phyloP scores from a whole-genome alignment of 2,329 filamentous ascomycete species.

The Phaeoacremonium minimum region DNA sequence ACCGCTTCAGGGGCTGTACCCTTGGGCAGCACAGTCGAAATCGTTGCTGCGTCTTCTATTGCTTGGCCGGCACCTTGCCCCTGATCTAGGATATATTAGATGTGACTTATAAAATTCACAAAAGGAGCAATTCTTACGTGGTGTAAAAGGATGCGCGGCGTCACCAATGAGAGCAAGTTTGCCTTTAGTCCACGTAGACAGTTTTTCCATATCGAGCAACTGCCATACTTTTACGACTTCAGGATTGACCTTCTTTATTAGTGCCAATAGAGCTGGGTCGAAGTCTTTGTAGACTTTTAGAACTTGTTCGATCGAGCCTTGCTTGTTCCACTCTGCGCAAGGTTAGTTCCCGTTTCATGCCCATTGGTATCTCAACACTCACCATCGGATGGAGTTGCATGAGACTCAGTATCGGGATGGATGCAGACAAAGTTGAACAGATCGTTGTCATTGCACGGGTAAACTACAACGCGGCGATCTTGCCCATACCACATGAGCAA shows the following conservation, averaged over 20 bases:
- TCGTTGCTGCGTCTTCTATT: constrained; percentile 61
- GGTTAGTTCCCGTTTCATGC: constrained; percentile 7
- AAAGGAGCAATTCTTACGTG: constrained; percentile 32
- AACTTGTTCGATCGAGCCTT: constrained; percentile 28
- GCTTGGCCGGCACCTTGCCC: constrained; percentile 60
- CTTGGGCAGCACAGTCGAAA: constrained; percentile 50
- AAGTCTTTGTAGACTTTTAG: constrained; percentile 36
- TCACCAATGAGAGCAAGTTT: constrained; percentile 59
- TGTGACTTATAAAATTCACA: background rate
- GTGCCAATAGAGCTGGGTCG: constrained; percentile 28
- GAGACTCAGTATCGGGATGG: constrained; percentile 39
- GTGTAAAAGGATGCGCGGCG: constrained; percentile 64
- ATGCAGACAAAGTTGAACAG: constrained; percentile 46
- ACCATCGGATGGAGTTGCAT: constrained; percentile 23
- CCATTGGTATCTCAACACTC: constrained; percentile 6
- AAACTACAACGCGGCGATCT: constrained; percentile 40
- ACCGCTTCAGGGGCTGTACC: constrained; percentile 41
- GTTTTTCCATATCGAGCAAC: constrained; percentile 56
- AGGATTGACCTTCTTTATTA: constrained; percentile 37
- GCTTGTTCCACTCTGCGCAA: constrained; percentile 31
- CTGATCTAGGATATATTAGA: constrained; percentile 26
- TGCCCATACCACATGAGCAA: constrained; percentile 33
- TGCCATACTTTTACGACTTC: constrained; percentile 51
- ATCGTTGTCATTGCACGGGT: constrained; percentile 38
- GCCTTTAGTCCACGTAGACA: constrained; percentile 50